Conservation (phyloP, 139 green algal genomes). For the Chlorella ohadii region DNA sequence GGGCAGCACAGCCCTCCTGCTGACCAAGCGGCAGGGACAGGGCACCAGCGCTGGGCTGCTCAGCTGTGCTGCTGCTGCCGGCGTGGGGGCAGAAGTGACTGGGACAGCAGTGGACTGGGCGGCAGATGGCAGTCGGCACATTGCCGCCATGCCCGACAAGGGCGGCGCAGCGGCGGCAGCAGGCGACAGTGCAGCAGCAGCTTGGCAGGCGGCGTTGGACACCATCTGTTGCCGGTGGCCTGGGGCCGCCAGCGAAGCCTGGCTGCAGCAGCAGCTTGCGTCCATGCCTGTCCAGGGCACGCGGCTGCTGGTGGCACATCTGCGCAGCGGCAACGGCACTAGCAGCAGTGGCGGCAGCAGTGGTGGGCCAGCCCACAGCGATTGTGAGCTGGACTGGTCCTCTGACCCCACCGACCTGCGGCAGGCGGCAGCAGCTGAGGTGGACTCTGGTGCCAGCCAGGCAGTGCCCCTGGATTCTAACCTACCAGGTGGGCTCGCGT, state of each 20-base stretch:
- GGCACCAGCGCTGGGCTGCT: conserved; percentile 4
- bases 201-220: neutral
- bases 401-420: neutral
- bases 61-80: neutral
- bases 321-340: neutral
- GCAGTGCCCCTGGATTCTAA: neutral
- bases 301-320: neutral
- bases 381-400: neutral
- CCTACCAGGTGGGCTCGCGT: neutral
- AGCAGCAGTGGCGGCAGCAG: neutral
- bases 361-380: neutral
- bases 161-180: neutral
- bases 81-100: neutral
- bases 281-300: neutral
- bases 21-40: neutral
- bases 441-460: too few relatives aligned
- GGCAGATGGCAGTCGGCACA: neutral
- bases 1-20: neutral
- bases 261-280: neutral
- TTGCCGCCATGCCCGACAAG: neutral
- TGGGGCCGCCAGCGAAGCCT: neutral
- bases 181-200: neutral
- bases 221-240: neutral
- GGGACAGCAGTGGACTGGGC: conserved; percentile 3
- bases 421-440: neutral